Evolutionary conservation across 257 asterid genomes (phyloP), one percentile per base, ranked within the genome.

Genomic region (Capsicum rhomboideum): DNA sequence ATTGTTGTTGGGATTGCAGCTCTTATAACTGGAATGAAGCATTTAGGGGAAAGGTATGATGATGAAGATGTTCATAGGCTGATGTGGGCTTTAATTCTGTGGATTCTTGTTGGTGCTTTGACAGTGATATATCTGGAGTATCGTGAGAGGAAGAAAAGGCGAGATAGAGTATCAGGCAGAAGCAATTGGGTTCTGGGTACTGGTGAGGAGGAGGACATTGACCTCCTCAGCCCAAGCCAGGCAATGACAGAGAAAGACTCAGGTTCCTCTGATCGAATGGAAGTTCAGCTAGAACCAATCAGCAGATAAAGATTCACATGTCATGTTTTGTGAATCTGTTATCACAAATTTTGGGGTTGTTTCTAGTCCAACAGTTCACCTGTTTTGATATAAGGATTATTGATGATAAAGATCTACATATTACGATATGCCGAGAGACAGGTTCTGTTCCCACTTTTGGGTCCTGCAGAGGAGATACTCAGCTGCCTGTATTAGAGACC

Each of bases 111-210:
- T 58, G 94, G 94, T 63, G 95, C 91, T 80, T 82, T 92, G 80
- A 84, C 85, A 20, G 92, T 88, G 34, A 55, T 91, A 21, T 97
- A 95, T 81, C 87, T 97, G 90, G 99, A 97, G 91, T 92, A 88
- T 49, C 90, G 89, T 2, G 97, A 92, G 86, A 90, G 87, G 84
- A 88, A 86, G 69, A 89, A 89, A 80, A 87, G 90, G 83, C 89
- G 90, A 67, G 92, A 86, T 63, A 85, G 89, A 84, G n/a, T 82
- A 79, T 78, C 86, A 3, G 94, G 95, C 63, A 88, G 96, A 84
- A 89, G 99, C 88, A 88, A 87, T 87, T 96, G 98, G 98, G 98
- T 96, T 58, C 63, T 96, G 92, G 97, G 97, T 56, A 87, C 91
- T 84, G 87, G 88, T 56, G 95, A 90, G 17, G 98, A 89, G 82